These are phyloP conservation scores for Tardiomyces digboiensis DNA, from an alignment of 1,139 yeast species.

Conservation along the genomic window DNA sequence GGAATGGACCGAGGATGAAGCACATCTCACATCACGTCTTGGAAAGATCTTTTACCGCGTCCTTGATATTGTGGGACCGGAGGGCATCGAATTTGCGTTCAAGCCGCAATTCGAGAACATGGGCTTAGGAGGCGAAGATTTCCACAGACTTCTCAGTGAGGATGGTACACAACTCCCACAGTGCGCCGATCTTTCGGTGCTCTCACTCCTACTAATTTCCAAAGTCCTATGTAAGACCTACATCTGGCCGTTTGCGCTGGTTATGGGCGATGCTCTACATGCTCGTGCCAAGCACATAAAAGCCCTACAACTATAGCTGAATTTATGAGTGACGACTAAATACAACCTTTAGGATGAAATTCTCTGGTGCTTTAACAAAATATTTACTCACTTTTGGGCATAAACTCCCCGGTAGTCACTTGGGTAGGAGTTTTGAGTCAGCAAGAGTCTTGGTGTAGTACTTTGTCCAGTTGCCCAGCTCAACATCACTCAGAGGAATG, in stretches of 20 bases:
- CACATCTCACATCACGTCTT: slow-evolving; percentile 19
- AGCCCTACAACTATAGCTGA: background rate
- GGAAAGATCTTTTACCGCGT: slow-evolving; percentile 22
- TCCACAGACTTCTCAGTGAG: background rate
- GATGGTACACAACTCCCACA: background rate
- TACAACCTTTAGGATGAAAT: too few relatives aligned
- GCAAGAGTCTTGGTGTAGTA: slow-evolving; percentile 1
- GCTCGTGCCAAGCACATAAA: slow-evolving; percentile 15
- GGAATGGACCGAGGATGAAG: slow-evolving; percentile 21
- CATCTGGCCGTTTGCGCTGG: slow-evolving; percentile 24
- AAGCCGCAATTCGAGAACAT: background rate
- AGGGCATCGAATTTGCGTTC: slow-evolving; percentile 9
- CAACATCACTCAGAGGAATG: slow-evolving; percentile 14
- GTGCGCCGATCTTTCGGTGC: slow-evolving; percentile 3
- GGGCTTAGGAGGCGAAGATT: background rate
- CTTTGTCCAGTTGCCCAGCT: slow-evolving; percentile 13
- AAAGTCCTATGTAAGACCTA: slow-evolving; percentile 18
- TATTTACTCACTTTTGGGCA: too few relatives aligned
- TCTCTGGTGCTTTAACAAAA: too few relatives aligned
- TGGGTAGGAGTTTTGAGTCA: slow-evolving; percentile 2
- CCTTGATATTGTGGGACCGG: slow-evolving; percentile 19
- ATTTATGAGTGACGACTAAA: background rate
- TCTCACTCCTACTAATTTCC: slow-evolving; percentile 17
- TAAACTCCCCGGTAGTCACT: background rate
- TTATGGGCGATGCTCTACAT: slow-evolving; percentile 22